Base-by-base conservation (phyloP, 1,139 yeast genomes). In the Hansenula lynferdii region DNA sequence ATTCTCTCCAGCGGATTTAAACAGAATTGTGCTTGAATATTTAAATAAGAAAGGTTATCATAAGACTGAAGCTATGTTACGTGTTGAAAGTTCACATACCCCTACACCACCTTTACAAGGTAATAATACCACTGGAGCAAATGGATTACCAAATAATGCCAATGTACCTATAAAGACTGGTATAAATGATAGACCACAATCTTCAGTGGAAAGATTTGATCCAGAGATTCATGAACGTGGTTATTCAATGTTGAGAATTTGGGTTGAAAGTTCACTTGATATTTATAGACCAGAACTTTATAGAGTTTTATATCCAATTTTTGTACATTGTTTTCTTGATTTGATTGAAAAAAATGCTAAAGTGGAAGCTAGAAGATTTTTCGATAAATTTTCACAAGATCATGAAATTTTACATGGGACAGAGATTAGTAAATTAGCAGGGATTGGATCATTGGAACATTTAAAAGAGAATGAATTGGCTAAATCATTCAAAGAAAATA, bases 251-350 rank as follows among this genome's bases (percentile, higher is more conserved):
- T 72, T 90, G 46, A 75, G 86, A 47, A 80, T 80, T 43, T 94
- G 97, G 97, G 86, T 86, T 26, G 96, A 89, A 50, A 75, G 89
- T 22, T 89, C 97, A 0, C 70, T 92, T 53, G 98, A 92, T 58
- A 73, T 92, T 63, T 92, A 94, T 62, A 85, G 84, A 60, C 92
- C 95, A 11, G 97, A 92, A 60, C 70, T 92, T 45, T 74, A 85
- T 40, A 75, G 95, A 47, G 74, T 90, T 29, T 67, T 92, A 50
- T 92, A 84, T 58, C 99, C 99, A 3, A 72, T 92, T 23, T 92
- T 90, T 62, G 84, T 92, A 35, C 96, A 92, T 61, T 77, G 90
- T 52, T 92, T 80, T 57, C 68, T 92, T 48, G 94, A 87, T 53
- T 70, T 92, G 44, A 78, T 90, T 15, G 65, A 77, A 34, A 82